A percentile compares a stretch with the other conserved stretches of the same genome.
Evolutionary conservation across 768 basidiomycete species (phyloP).

Genomic region (Leucogyrophana mollusca): DNA sequence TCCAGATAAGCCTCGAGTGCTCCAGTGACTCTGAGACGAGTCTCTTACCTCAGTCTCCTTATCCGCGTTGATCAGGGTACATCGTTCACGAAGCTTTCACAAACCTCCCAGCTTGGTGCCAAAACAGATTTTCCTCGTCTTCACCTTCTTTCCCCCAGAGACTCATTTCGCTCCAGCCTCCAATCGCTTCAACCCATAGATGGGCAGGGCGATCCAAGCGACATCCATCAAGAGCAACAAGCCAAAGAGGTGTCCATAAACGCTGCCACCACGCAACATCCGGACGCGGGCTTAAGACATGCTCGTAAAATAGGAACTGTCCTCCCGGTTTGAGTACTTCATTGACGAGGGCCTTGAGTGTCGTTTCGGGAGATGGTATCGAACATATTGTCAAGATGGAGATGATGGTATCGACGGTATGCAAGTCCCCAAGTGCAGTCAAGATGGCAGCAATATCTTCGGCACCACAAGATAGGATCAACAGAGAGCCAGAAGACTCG

Average conservation of each 20-base stretch:
- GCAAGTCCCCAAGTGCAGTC: constrained; percentile 33
- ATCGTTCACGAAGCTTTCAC: constrained; percentile 41
- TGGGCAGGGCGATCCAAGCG: constrained; percentile 56
- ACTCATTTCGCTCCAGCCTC: constrained; percentile 43
- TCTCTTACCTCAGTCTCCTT: no score
- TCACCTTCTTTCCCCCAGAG: constrained; percentile 53
- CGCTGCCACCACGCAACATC: constrained; percentile 73
- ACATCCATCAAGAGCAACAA: constrained; percentile 59
- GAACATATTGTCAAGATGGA: constrained; percentile 68
- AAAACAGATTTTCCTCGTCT: constrained; percentile 55
- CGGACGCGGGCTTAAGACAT: constrained; percentile 51
- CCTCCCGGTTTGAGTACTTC: constrained; percentile 66
- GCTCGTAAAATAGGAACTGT: constrained; percentile 66
- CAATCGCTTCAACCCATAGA: constrained; percentile 41
- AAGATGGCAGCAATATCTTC: constrained; percentile 54
- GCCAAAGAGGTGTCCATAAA: constrained; percentile 74
- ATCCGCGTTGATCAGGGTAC: no score
- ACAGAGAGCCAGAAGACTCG: constrained; percentile 50
- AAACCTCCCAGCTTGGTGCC: constrained; percentile 57
- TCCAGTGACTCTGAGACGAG: no score
- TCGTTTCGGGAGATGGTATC: constrained; percentile 52
- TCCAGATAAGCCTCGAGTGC: no score
- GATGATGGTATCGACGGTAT: constrained; percentile 57
- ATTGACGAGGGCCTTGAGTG: constrained; percentile 43
- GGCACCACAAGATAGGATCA: constrained; percentile 63